Evolutionary conservation across 2,329 filamentous ascomycete species (phyloP), one percentile per base, ranked within the genome.

Genomic region (Aspergillus sp.): DNA sequence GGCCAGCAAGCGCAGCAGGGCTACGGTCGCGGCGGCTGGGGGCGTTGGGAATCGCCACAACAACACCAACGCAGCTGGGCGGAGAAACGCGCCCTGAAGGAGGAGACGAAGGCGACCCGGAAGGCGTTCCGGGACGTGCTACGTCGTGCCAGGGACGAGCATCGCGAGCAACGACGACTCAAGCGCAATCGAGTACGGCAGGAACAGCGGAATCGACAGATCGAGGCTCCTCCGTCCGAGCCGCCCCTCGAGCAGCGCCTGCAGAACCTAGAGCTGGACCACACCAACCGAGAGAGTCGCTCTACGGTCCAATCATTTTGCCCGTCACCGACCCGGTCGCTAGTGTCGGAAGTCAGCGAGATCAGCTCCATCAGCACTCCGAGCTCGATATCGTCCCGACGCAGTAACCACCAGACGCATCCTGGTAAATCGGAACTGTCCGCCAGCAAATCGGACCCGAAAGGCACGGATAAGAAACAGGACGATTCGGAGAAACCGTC

Each of bases 61-160:
- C 67, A 74, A 56, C 70, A 70, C 22, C 63, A 71, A 49, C 70
- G 70, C 6, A 70, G 70, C 45, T 61, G 64, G 26, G 65, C 65
- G 1, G 70, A 76, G 29, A 67, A 65, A 18, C 67, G 66, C 3
- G 70, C 71, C 1, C 63, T 76, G 56, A 77, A 76, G 57, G 70
- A 72, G 49, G 75, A 78, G 60, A 67, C 75, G 55, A 67, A 69
- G n/a, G 69, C 70, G 1, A 73, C 75, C 6, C 72, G 69, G 49
- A 71, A 76, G 52, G 74, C 74, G 4, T 78, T 78, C 59, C 65
- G 69, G 10, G 71, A 74, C 9, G 65, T 76, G 6, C 60, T 74
- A 16, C 68, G 69, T 4, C 71, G 74, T 4, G 74, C 75, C 1
- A 67, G 74, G n/a, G 69, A 74, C 7, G 75, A 76, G 58, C 69